A percentile compares a stretch with the other conserved stretches of the same genome.
These are phyloP conservation scores for Marchantia polymorpha DNA, from an alignment of 225 moss, liverwort and hornwort species.

Conservation along the genomic window DNA sequence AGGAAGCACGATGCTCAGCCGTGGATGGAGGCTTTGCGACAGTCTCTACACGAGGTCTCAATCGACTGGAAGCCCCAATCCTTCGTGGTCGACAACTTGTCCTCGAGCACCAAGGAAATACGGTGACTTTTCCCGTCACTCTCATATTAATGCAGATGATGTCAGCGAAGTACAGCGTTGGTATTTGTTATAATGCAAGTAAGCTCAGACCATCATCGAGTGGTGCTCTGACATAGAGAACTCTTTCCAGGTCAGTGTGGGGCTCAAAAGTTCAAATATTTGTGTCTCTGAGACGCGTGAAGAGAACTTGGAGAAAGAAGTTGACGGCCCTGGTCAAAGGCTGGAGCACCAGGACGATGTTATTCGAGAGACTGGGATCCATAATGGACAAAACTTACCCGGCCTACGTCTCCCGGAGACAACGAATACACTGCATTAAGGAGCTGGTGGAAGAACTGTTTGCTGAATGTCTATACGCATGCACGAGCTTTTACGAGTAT, in stretches of 20 bases:
- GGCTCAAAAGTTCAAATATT: conserved; percentile 7
- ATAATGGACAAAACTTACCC: conserved; percentile 20
- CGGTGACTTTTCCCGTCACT: conserved; percentile 13
- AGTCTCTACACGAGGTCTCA: conserved; percentile 7
- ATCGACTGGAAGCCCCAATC: conserved; percentile 22
- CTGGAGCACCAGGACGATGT: conserved; percentile 24
- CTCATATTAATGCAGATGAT: neutral
- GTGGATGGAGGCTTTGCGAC: conserved; percentile 26
- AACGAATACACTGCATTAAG: conserved; percentile 13
- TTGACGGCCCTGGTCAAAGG: conserved; percentile 22
- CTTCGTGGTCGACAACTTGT: conserved; percentile 11
- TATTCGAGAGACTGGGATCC: conserved; percentile 20
- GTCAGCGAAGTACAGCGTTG: no score
- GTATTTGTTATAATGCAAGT: no score
- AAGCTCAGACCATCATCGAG: no score
- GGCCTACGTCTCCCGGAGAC: conserved; percentile 16
- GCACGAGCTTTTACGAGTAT: conserved; percentile 18
- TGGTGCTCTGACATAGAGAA: neutral
- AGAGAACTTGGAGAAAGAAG: conserved; percentile 27
- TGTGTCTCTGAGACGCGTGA: conserved; percentile 14
- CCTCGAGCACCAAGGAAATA: conserved; percentile 8
- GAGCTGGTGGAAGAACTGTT: conserved; percentile 28
- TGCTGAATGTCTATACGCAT: conserved; percentile 21
- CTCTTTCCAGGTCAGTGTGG: conserved; percentile 23
- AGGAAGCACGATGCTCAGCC: conserved; percentile 20